phyloP scores from a whole-genome alignment of 2,329 filamentous ascomycete species.

The Bipolaris zeicola region DNA sequence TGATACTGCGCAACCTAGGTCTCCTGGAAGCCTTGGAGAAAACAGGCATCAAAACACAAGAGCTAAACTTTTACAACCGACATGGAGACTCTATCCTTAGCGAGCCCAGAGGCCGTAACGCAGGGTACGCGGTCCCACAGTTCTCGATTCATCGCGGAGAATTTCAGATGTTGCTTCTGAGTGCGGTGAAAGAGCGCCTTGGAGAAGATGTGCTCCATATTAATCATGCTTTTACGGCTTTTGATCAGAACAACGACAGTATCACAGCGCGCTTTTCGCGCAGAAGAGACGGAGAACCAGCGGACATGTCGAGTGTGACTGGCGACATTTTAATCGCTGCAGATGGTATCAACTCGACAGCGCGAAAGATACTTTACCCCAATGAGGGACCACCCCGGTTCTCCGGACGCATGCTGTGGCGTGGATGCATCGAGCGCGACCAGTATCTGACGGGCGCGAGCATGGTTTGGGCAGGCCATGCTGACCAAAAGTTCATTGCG shows the following conservation, averaged over 20 bases:
- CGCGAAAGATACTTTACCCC: constrained; percentile 50
- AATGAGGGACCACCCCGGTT: constrained; percentile 54
- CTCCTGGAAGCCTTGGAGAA: constrained; percentile 49
- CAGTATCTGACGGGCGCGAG: constrained; percentile 52
- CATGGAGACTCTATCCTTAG: constrained; percentile 53
- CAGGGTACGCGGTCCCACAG: constrained; percentile 53
- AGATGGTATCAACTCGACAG: constrained; percentile 55
- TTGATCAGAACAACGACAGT: constrained; percentile 43
- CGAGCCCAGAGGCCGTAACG: constrained; percentile 50
- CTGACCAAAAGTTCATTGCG: constrained; percentile 56
- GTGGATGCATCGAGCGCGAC: constrained; percentile 50
- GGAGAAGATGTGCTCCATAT: constrained; percentile 49
- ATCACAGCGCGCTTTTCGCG: constrained; percentile 50
- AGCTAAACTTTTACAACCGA: constrained; percentile 54
- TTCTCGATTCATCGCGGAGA: constrained; percentile 55
- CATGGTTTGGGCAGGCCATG: constrained; percentile 56
- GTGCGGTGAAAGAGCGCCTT: constrained; percentile 50
- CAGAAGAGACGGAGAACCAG: constrained; percentile 31
- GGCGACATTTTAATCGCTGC: constrained; percentile 50
- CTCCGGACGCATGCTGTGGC: constrained; percentile 55
- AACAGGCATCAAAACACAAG: constrained; percentile 51
- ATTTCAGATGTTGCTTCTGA: constrained; percentile 53
- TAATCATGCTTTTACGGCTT: constrained; percentile 47
- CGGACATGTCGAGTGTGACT: constrained; percentile 37
- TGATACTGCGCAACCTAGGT: constrained; percentile 53